Evolutionary conservation across 176 grass and related monocot species (phyloP), one percentile per base, ranked within the genome.

Genomic region (Triticum dicoccoides): DNA sequence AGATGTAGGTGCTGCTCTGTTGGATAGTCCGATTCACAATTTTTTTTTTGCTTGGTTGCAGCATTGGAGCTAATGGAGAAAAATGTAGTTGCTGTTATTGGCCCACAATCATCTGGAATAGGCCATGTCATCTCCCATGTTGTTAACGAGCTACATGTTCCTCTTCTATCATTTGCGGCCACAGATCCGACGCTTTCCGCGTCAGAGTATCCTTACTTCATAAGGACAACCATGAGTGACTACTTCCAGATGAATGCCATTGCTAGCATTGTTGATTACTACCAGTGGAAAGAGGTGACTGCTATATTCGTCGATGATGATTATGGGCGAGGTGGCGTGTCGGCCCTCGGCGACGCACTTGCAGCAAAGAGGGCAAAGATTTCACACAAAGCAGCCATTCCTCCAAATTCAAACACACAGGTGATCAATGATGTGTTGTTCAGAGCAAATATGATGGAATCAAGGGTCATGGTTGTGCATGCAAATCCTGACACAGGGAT

Each of bases 241-340:
- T 86, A 87, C 52, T 91, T 93, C 85, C 93, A 95, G 78, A 95
- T 95, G 93, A 80, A 82, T 35, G 93, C 93, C 3, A 41, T 95
- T 80, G 88, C 88, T 21, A 92, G 90, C 49, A 93, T 95, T 80
- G 85, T 95, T 59, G 86, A 95, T 45, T 89, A 87, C 45, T 91
- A 80, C 81, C 86, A 93, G 37, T 95, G 93, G 93, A 85, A 82
- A 83, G 82, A 85, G 59, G 89, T 95, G 20, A 91, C 91, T 54
- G 89, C 84, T 56, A 91, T 95, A 80, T 95, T 89, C 24, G 86
- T 93, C 20, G 93, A 95, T 76, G 93, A 95, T 74, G 89, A 93
- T 88, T 95, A 95, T 80, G 93, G 93, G 7, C 79, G 93, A 76
- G 89, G 89, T 35, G 93, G 80, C 5, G 51, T 93, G 37, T 72